Percentiles rank a stretch among this genome's conserved stretches.
Conservation (phyloP, 169 alveolate genomes). For the Cryptosporidium andersoni region DNA sequence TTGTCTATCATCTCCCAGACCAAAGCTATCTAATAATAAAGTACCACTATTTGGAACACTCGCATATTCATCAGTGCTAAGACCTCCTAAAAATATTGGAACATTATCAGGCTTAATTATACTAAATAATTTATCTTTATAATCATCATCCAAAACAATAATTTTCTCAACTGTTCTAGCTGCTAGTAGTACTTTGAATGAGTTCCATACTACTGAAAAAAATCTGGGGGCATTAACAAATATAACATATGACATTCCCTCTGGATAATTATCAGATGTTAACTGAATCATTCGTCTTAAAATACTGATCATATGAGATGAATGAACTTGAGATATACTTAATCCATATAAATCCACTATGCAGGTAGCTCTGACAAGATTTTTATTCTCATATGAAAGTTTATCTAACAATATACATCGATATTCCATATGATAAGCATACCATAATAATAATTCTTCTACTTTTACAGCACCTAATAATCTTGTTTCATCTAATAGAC, state of each 20-base stretch:
- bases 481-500: conserved; percentile 63
- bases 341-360: conserved; percentile 55
- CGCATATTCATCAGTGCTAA: conserved; percentile 56
- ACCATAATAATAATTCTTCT: conserved; percentile 57
- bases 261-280: conserved; percentile 70
- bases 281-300: conserved; percentile 63
- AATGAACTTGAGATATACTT: conserved; percentile 64
- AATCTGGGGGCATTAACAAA: conserved; percentile 65
- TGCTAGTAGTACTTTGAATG: conserved; percentile 56
- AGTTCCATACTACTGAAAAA: conserved; percentile 70
- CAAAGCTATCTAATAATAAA: conserved; percentile 55
- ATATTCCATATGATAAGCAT: conserved; percentile 68
- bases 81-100: conserved; percentile 65
- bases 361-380: conserved; percentile 60
- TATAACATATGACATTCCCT: conserved; percentile 66
- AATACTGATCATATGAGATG: conserved; percentile 62
- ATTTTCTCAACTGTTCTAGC: conserved; percentile 71
- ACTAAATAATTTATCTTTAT: conserved; percentile 17
- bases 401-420: conserved; percentile 52
- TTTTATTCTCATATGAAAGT: conserved; percentile 38
- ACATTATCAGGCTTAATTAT: conserved; percentile 21
- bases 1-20: conserved; percentile 70
- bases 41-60: conserved; percentile 68
- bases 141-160: conserved; percentile 63
- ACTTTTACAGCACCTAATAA: conserved; percentile 70